Conservation (phyloP, 1,284 basidiomycete genomes). For the Cronartium ribicola region DNA sequence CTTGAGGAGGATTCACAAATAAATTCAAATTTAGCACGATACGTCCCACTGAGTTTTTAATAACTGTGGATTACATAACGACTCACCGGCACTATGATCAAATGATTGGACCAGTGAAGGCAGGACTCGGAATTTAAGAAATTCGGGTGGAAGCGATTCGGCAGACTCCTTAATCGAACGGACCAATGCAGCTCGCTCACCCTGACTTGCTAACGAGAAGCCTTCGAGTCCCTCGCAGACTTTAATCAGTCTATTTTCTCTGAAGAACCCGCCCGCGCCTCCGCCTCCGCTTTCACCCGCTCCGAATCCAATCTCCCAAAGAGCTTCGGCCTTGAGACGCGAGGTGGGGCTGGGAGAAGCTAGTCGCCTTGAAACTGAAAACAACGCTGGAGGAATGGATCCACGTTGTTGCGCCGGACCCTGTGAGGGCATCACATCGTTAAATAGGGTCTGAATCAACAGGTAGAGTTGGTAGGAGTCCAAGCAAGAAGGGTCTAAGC, state of each 20-base stretch:
- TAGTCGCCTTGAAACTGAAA: slow-evolving; percentile 77
- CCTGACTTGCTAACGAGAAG: slow-evolving; percentile 76
- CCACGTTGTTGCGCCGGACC: slow-evolving; percentile 59
- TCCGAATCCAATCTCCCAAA: slow-evolving; percentile 59
- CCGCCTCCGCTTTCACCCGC: slow-evolving; percentile 41
- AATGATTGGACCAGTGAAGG: slow-evolving; percentile 79
- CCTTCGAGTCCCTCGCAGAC: slow-evolving; percentile 80
- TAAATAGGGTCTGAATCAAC: slow-evolving; percentile 78
- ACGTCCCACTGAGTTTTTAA: slow-evolving; percentile 56
- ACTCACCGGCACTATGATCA: slow-evolving; percentile 66
- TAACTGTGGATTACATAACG: neutral
- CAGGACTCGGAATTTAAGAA: slow-evolving; percentile 77
- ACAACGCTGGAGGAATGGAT: slow-evolving; percentile 69
- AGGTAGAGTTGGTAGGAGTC: slow-evolving; percentile 84
- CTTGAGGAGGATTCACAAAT: slow-evolving; percentile 56
- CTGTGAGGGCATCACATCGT: slow-evolving; percentile 58
- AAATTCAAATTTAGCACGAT: slow-evolving; percentile 72
- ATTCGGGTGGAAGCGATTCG: slow-evolving; percentile 76
- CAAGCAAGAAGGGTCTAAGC: slow-evolving; percentile 65
- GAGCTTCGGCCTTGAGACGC: slow-evolving; percentile 68
- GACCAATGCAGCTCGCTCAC: slow-evolving; percentile 61
- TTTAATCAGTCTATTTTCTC: slow-evolving; percentile 74
- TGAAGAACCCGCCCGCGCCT: slow-evolving; percentile 69
- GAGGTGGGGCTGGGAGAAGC: slow-evolving; percentile 79
- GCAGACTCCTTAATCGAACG: slow-evolving; percentile 69